Evolutionary conservation across 1,284 basidiomycete species (phyloP).

Genomic region (Papiliotrema laurentii): DNA sequence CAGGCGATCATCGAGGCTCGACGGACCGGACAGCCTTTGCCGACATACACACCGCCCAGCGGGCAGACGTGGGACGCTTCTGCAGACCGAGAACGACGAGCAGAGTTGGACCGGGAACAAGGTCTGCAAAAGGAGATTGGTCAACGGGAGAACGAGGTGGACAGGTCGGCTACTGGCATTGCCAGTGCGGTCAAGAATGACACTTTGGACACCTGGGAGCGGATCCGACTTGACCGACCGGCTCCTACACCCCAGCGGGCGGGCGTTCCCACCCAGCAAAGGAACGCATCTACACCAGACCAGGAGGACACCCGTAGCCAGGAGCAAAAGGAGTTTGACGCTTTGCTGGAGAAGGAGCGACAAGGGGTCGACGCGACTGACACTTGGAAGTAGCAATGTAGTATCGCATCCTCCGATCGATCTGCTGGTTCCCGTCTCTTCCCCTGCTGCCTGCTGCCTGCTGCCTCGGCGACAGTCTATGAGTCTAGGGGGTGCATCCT

Average conservation of each 20-base stretch:
- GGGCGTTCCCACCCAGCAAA: neutral
- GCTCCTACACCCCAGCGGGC: neutral
- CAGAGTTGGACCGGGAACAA: slow-evolving; percentile 9
- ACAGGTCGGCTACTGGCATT: neutral
- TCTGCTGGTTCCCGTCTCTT: too few relatives aligned
- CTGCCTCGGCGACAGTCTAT: neutral
- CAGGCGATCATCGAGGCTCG: slow-evolving; percentile 1
- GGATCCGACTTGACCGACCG: neutral
- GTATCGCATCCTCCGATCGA: too few relatives aligned
- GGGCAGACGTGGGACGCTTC: neutral
- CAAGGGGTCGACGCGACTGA: slow-evolving; percentile 17
- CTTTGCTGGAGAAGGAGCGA: slow-evolving; percentile 32
- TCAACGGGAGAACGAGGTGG: neutral
- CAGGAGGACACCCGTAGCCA: slow-evolving; percentile 11
- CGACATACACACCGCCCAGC: neutral
- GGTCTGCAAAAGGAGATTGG: neutral
- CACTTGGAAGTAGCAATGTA: slow-evolving; percentile 5
- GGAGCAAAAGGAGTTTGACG: slow-evolving; percentile 35
- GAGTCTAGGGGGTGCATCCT: neutral
- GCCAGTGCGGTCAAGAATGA: neutral
- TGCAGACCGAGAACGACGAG: slow-evolving; percentile 3
- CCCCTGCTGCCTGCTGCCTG: neutral
- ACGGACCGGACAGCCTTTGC: neutral
- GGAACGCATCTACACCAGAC: neutral
- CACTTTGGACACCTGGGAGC: neutral